phyloP scores from a whole-genome alignment of 2,329 filamentous ascomycete genomes.

The Trichoderma lentiforme region DNA sequence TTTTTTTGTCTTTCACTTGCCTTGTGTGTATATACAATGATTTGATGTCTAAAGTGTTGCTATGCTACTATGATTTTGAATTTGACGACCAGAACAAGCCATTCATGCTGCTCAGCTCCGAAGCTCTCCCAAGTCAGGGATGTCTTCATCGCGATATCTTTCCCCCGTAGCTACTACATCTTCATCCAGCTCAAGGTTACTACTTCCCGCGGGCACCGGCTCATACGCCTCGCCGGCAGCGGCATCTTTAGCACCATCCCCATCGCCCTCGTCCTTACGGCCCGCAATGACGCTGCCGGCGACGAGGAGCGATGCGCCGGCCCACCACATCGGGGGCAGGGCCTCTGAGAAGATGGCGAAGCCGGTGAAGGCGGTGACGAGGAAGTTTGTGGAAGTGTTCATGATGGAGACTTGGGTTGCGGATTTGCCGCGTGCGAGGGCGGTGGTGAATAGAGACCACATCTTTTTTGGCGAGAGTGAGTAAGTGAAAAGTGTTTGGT shows the following conservation, averaged over 20 bases:
- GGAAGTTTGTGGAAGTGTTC: conserved; percentile 79
- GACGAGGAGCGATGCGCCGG: conserved; percentile 68
- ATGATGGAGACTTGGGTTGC: conserved; percentile 79
- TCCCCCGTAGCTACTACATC: conserved; percentile 24
- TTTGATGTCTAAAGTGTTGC: background rate
- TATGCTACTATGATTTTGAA: background rate
- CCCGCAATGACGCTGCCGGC: conserved; percentile 77
- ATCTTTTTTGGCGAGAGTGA: conserved; percentile 45
- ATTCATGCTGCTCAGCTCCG: background rate
- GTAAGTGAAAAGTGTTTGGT: background rate
- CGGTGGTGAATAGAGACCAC: conserved; percentile 80
- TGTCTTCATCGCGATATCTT: conserved; percentile 33
- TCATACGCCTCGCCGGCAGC: conserved; percentile 31
- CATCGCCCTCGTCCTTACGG: conserved; percentile 55
- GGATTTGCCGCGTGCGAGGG: conserved; percentile 68
- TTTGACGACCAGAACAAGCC: background rate
- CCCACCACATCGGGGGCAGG: conserved; percentile 72
- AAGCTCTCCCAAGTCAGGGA: conserved; percentile 35
- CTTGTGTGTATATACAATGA: background rate
- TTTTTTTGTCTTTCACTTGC: background rate
- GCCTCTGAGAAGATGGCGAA: conserved; percentile 67
- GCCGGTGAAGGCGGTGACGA: conserved; percentile 71
- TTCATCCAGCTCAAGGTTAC: conserved; percentile 23
- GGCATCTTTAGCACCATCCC: conserved; percentile 18
- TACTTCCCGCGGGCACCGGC: conserved; percentile 24